Evolutionary conservation across 2,329 filamentous ascomycete genomes (phyloP), one percentile per base, ranked within the genome.

Genomic region (Chrysoporthe austroafricana): DNA sequence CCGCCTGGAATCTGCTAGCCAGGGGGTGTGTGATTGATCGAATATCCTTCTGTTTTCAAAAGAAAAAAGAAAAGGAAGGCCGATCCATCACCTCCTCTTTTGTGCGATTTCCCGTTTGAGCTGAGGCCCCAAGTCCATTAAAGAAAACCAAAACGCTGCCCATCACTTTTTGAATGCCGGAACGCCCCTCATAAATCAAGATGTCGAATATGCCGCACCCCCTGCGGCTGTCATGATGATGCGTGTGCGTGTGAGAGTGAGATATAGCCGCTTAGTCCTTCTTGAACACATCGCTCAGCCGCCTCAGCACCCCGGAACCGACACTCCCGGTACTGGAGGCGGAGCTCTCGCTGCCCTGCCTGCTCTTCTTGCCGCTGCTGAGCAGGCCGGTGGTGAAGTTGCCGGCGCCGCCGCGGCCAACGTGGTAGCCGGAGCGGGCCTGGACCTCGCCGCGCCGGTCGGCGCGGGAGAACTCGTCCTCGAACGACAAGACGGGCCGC

Each of bases 371-470:
- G 59, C 39, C 63, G 70, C 50, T 60, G 56, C 76, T 74, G 52
- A 77, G 73, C 16, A 48, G 42, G 54, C 66, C 67, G 18, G 71
- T 68, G 58, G 71, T 73, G 72, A 78, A 80, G 80, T 91, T 91
- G 70, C 87, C 88, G 32, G 87, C 87, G 64, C 88, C 88, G 70
- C 88, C 88, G 58, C 88, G 86, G 69, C 88, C 88, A 71, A 90
- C 85, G 77, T 88, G 83, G 39, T 66, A 62, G 44, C 63, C 59
- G 43, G 39, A 79, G 86, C 87, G 32, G 83, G 79, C 32, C 84
- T 80, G 64, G 84, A 80, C 73, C 83, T 79, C 71, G 82, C 80
- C 83, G 65, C 86, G 80, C 67, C 84, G 80, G 73, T 83, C 82
- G 73, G 86, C 84, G 70, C 84, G 83, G 72, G 83, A 79, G 73